These are phyloP conservation scores for Tinospora cordifolia DNA, from an alignment of 164 flowering plant species.

Conservation along the genomic window DNA sequence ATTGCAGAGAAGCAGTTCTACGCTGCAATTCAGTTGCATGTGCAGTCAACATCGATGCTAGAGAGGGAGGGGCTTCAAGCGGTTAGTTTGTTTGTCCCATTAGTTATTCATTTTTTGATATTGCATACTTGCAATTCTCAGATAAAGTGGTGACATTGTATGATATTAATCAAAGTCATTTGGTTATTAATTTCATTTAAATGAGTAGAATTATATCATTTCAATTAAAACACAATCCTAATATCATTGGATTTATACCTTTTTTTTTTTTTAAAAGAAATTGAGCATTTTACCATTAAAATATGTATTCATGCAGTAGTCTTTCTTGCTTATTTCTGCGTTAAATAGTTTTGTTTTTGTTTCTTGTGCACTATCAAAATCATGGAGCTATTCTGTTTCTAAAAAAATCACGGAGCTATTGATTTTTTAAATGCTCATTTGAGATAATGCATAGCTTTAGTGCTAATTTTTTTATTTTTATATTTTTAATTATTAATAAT, in stretches of 20 bases:
- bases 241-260: background rate
- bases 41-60: constrained; percentile 85
- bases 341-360: too few relatives aligned
- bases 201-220: background rate
- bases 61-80: constrained; percentile 98
- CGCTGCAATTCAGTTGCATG: constrained; percentile 91
- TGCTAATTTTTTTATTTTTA: too few relatives aligned
- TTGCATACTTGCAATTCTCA: background rate
- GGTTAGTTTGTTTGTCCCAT: constrained; percentile 33
- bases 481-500: too few relatives aligned
- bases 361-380: too few relatives aligned
- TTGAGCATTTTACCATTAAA: too few relatives aligned
- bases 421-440: background rate
- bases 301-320: too few relatives aligned
- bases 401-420: background rate
- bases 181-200: too few relatives aligned
- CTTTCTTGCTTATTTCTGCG: too few relatives aligned
- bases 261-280: background rate
- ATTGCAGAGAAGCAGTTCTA: constrained; percentile 84
- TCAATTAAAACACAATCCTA: too few relatives aligned
- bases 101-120: background rate
- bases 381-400: background rate
- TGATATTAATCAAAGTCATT: too few relatives aligned
- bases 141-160: background rate
- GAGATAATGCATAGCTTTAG: background rate